phyloP scores from a whole-genome alignment of 257 asterid genomes.

The Solanum pimpinellifolium region DNA sequence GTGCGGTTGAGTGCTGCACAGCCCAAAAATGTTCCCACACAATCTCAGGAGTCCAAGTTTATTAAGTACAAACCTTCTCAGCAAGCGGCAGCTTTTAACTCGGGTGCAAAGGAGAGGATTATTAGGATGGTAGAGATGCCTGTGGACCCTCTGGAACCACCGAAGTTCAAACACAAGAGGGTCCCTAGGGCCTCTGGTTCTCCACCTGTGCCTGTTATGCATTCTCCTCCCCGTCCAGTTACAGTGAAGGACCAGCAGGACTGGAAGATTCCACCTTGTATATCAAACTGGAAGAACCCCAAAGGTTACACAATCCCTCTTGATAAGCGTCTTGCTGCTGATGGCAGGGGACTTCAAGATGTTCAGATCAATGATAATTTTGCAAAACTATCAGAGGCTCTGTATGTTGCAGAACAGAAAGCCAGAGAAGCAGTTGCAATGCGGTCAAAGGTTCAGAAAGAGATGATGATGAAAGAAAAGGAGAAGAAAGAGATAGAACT shows the following conservation, averaged over 20 bases:
- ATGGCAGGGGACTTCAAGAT: constrained; percentile 96
- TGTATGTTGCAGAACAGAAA: constrained; percentile 79
- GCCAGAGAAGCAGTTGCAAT: constrained; percentile 94
- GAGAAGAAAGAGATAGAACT: constrained; percentile 82
- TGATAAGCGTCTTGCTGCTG: constrained; percentile 91
- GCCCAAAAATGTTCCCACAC: constrained; percentile 76
- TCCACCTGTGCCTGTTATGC: constrained; percentile 97
- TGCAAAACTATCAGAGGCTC: constrained; percentile 66
- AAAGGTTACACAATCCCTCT: constrained; percentile 94
- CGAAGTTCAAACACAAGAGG: constrained; percentile 86
- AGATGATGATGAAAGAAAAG: constrained; percentile 88
- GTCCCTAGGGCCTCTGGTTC: constrained; percentile 94
- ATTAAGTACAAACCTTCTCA: constrained; percentile 95
- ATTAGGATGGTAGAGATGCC: constrained; percentile 94
- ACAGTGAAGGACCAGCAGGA: constrained; percentile 93
- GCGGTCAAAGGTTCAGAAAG: constrained; percentile 85
- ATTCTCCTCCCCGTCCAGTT: constrained; percentile 88
- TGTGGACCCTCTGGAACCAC: constrained; percentile 90
- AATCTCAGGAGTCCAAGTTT: constrained; percentile 67
- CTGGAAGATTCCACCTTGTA: constrained; percentile 93
- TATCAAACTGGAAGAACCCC: constrained; percentile 93
- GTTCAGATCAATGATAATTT: constrained; percentile 87
- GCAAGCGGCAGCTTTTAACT: constrained; percentile 83
- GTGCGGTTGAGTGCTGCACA: constrained; percentile 93
- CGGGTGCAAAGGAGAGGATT: constrained; percentile 91